Percentiles rank a stretch among this genome's conserved stretches.
phyloP scores from a whole-genome alignment of 805 yeast species.

The Cephaloascus albidus region DNA sequence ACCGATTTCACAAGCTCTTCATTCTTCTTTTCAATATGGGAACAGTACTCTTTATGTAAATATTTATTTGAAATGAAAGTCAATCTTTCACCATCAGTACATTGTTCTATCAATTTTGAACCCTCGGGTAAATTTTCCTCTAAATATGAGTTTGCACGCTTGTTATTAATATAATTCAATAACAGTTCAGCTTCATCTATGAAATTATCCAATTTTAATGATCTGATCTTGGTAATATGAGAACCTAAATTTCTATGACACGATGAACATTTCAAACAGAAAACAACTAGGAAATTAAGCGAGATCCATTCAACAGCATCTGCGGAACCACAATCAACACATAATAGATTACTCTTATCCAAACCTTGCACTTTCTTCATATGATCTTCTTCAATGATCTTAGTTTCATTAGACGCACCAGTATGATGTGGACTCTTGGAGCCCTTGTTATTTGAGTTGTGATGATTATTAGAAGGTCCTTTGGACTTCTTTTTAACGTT shows the following conservation, averaged over 20 bases:
- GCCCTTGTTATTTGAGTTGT: too few species aligned
- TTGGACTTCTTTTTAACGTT: background rate
- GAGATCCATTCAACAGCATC: slow-evolving; percentile 83
- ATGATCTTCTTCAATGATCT: slow-evolving; percentile 12
- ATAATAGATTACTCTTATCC: slow-evolving; percentile 47
- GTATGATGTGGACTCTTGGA: background rate
- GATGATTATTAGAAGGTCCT: background rate
- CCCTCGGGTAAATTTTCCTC: slow-evolving; percentile 28
- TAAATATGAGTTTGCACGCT: slow-evolving; percentile 46
- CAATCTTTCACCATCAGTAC: slow-evolving; percentile 38
- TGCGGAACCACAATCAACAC: slow-evolving; percentile 72
- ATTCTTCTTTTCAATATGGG: slow-evolving; percentile 10
- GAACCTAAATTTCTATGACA: slow-evolving; percentile 84
- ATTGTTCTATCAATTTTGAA: slow-evolving; percentile 18
- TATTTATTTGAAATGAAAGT: slow-evolving; percentile 64
- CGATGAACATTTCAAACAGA: slow-evolving; percentile 83
- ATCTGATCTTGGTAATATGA: slow-evolving; percentile 68
- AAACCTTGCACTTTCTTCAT: slow-evolving; percentile 27
- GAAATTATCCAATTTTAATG: slow-evolving; percentile 66
- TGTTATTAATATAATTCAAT: slow-evolving; percentile 44
- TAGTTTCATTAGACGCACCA: background rate
- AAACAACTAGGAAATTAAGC: slow-evolving; percentile 55
- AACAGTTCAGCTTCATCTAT: slow-evolving; percentile 51
- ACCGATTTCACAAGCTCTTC: slow-evolving; percentile 41
- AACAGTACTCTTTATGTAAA: slow-evolving; percentile 36